phyloP scores from a whole-genome alignment of 495 filamentous ascomycete genomes.

The Penicillium odoratum region DNA sequence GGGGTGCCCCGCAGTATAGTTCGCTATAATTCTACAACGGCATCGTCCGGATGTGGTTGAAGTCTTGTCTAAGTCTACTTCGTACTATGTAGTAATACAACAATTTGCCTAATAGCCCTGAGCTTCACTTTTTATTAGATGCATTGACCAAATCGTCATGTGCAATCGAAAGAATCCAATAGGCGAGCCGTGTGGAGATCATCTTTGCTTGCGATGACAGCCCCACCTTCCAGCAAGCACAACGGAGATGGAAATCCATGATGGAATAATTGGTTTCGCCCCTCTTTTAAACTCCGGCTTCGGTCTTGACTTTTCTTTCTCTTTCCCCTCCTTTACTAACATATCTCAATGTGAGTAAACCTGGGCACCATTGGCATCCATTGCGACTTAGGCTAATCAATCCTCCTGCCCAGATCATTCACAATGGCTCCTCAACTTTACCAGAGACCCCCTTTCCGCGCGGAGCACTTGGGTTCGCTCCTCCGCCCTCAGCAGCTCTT shows the following conservation, averaged over 20 bases:
- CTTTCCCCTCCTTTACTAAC: background rate
- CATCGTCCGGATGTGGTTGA: background rate
- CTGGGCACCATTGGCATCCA: background rate
- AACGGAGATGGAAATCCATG: background rate
- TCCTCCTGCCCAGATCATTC: background rate
- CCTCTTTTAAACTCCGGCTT: constrained; percentile 18
- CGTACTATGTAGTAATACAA: too few species aligned
- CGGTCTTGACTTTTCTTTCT: constrained; percentile 1
- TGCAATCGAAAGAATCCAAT: constrained; percentile 10
- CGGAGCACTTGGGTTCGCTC: constrained; percentile 82
- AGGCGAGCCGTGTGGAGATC: constrained; percentile 19
- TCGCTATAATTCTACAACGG: background rate
- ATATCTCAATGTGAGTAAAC: background rate
- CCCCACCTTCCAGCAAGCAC: constrained; percentile 11
- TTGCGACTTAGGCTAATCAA: constrained; percentile 1
- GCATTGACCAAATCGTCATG: background rate
- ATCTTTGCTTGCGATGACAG: constrained; percentile 6
- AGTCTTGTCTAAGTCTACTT: background rate
- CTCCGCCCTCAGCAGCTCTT: constrained; percentile 71
- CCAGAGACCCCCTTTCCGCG: constrained; percentile 72
- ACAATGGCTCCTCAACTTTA: constrained; percentile 46
- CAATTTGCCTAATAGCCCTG: too few species aligned
- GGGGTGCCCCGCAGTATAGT: too few species aligned
- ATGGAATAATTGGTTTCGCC: constrained; percentile 18
- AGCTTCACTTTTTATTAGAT: background rate